phyloP scores from a whole-genome alignment of 805 yeast genomes.

The Saccharomyces eubayanus region DNA sequence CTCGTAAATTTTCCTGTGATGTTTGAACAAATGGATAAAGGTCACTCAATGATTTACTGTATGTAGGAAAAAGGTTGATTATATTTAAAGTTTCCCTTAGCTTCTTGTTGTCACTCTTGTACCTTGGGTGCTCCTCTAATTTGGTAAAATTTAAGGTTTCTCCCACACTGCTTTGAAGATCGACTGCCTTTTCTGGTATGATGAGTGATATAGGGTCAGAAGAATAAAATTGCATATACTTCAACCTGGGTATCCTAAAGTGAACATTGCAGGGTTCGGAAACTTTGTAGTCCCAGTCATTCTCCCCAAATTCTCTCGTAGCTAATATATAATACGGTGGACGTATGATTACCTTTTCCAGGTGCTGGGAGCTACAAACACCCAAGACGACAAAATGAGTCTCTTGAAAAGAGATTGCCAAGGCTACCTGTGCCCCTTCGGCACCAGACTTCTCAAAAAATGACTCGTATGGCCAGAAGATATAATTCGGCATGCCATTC shows the following conservation, averaged over 20 bases:
- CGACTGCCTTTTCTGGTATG: slow-evolving; percentile 28
- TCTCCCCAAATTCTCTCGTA: background rate
- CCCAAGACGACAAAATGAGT: slow-evolving; percentile 21
- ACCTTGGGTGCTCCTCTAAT: slow-evolving; percentile 10
- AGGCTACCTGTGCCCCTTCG: slow-evolving; percentile 7
- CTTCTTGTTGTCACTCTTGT: slow-evolving; percentile 6
- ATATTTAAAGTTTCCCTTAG: slow-evolving; percentile 14
- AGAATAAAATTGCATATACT: slow-evolving; percentile 68
- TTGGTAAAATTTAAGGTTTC: slow-evolving; percentile 6
- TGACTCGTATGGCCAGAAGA: slow-evolving; percentile 21
- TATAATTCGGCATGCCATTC: slow-evolving; percentile 14
- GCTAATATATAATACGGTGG: slow-evolving; percentile 14
- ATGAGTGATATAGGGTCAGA: slow-evolving; percentile 63
- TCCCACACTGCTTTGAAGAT: slow-evolving; percentile 5
- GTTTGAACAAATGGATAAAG: slow-evolving; percentile 8
- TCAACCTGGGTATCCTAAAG: slow-evolving; percentile 67
- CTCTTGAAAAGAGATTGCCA: slow-evolving; percentile 12
- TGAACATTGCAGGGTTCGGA: slow-evolving; percentile 33
- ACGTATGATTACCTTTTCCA: background rate
- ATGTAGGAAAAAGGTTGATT: slow-evolving; percentile 20
- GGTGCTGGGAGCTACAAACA: slow-evolving; percentile 4
- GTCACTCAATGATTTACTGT: slow-evolving; percentile 12
- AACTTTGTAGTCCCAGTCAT: slow-evolving; percentile 6
- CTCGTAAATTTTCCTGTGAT: slow-evolving; percentile 4
- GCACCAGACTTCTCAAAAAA: background rate